phyloP scores from a whole-genome alignment of 164 flowering plant genomes.

The Platanus orientalis region DNA sequence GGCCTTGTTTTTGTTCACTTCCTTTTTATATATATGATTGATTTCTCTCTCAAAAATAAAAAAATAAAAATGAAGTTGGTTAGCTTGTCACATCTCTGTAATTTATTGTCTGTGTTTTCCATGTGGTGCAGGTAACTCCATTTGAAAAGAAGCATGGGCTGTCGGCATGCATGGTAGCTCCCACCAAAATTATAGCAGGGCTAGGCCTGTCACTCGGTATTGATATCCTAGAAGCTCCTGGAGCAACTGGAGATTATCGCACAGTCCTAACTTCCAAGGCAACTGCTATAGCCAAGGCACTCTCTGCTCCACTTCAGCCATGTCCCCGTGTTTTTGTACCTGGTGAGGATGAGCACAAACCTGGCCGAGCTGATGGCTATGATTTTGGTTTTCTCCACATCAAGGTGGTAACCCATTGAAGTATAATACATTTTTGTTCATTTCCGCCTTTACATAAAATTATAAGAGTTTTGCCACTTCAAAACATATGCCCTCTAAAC shows the following conservation, averaged over 20 bases:
- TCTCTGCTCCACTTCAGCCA: constrained; percentile 62
- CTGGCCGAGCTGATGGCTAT: constrained; percentile 76
- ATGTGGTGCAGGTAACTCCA: constrained; percentile 62
- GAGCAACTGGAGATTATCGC: constrained; percentile 97
- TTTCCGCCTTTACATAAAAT: too few species aligned
- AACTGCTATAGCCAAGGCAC: constrained; percentile 76
- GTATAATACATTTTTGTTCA: neutral
- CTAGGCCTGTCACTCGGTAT: constrained; percentile 89
- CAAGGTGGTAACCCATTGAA: constrained; percentile 45
- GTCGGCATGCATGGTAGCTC: constrained; percentile 97
- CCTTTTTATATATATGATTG: too few species aligned
- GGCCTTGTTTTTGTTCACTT: too few species aligned
- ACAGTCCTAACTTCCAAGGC: constrained; percentile 88
- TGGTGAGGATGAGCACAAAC: constrained; percentile 76
- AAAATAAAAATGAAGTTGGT: too few species aligned
- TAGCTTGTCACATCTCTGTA: neutral
- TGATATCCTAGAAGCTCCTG: constrained; percentile 96
- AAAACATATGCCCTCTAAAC: neutral
- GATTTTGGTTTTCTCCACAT: constrained; percentile 97
- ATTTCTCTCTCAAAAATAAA: too few species aligned
- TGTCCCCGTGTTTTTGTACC: constrained; percentile 79
- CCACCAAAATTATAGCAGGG: constrained; percentile 96
- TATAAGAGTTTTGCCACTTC: neutral
- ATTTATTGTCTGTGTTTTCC: neutral
- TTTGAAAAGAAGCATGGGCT: constrained; percentile 74